phyloP scores from a whole-genome alignment of 257 asterid genomes.

The Linaria vulgaris region DNA sequence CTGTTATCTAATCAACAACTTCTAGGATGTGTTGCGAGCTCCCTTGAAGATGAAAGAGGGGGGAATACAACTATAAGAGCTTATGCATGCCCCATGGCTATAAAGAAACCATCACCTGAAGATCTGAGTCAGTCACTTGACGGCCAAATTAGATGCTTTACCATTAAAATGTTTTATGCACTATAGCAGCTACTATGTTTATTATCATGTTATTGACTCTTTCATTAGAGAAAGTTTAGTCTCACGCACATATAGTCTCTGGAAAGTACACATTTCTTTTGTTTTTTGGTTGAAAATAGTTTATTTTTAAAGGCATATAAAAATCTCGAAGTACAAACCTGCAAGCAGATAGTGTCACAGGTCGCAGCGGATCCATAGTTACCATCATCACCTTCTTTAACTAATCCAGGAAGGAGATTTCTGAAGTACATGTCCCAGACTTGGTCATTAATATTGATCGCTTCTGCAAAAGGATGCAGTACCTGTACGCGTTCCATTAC shows the following conservation, averaged over 20 bases:
- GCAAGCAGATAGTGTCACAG: constrained; percentile 89
- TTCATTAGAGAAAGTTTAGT: background rate
- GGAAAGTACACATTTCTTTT: constrained; percentile 8
- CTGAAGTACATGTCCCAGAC: constrained; percentile 88
- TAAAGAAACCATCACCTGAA: background rate
- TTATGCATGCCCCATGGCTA: background rate
- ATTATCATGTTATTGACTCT: too few species aligned
- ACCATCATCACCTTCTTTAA: constrained; percentile 78
- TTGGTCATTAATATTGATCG: constrained; percentile 71
- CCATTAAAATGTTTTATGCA: background rate
- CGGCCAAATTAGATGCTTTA: background rate
- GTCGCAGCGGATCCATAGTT: constrained; percentile 84
- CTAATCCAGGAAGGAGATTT: constrained; percentile 73
- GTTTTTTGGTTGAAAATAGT: background rate
- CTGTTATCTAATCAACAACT: too few species aligned
- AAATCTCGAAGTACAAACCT: constrained; percentile 43
- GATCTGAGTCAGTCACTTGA: background rate
- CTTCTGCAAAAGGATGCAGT: constrained; percentile 68
- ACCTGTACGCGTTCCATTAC: constrained; percentile 46
- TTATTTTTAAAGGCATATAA: background rate
- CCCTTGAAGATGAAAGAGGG: too few species aligned
- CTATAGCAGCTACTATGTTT: too few species aligned
- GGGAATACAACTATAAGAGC: constrained; percentile 3
- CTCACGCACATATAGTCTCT: background rate
- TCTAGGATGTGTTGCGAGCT: too few species aligned